Conservation (phyloP, 352 stramenopile species). For the Phytophthora megakarya region DNA sequence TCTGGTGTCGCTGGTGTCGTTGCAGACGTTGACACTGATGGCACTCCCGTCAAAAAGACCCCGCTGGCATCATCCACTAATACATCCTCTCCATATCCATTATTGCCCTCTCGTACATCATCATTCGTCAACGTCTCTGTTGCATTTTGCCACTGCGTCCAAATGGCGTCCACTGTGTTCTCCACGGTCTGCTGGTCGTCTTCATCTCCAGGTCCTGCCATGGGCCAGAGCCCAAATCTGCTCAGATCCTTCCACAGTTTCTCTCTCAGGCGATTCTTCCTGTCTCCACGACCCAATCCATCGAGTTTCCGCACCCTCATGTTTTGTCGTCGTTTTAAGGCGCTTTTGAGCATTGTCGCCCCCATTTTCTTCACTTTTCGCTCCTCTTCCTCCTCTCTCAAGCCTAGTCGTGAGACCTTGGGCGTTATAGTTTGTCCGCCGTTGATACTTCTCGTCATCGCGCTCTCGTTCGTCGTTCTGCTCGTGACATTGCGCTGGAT, state of each 20-base stretch:
- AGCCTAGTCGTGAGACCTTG: slow-evolving; percentile 54
- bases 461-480: background rate
- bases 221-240: slow-evolving; percentile 62
- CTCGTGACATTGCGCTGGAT: slow-evolving; percentile 46
- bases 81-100: slow-evolving; percentile 9
- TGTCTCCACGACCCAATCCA: slow-evolving; percentile 27
- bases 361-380: slow-evolving; percentile 24
- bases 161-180: slow-evolving; percentile 58
- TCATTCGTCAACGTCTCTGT: background rate
- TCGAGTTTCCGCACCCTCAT: slow-evolving; percentile 35
- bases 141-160: slow-evolving; percentile 52
- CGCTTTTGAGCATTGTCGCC: slow-evolving; percentile 11
- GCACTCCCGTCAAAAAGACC: slow-evolving; percentile 40
- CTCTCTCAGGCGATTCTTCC: slow-evolving; percentile 42
- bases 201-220: slow-evolving; percentile 17
- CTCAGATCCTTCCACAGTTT: slow-evolving; percentile 68
- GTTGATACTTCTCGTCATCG: background rate
- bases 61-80: slow-evolving; percentile 12
- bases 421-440: slow-evolving; percentile 9
- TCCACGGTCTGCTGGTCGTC: slow-evolving; percentile 43
- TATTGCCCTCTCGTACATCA: background rate
- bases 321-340: slow-evolving; percentile 35
- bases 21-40: slow-evolving; percentile 16
- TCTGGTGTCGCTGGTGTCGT: background rate
- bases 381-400: slow-evolving; percentile 25